These are phyloP conservation scores for Cercophora newfieldiana DNA, from an alignment of 495 filamentous ascomycete genomes.

Conservation along the genomic window DNA sequence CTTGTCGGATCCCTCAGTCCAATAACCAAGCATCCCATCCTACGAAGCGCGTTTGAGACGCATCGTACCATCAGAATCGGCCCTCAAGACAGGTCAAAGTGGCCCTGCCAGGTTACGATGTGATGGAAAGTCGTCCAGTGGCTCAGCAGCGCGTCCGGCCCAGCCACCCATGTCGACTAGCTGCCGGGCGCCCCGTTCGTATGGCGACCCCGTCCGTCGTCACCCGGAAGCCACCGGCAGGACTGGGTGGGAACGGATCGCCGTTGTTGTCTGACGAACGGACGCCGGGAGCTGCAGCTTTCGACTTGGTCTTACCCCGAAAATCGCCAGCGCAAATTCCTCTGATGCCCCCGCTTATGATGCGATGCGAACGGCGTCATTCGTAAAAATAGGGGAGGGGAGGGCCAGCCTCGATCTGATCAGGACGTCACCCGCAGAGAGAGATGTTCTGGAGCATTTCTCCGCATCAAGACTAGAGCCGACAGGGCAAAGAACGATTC, in stretches of 20 bases:
- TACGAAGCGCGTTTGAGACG: neutral
- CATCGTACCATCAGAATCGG: too few relatives aligned
- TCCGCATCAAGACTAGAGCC: constrained; percentile 23
- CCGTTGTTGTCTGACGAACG: neutral
- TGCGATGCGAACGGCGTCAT: neutral
- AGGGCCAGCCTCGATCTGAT: constrained; percentile 10
- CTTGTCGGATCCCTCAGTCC: neutral
- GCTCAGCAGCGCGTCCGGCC: neutral
- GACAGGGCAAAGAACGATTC: constrained; percentile 16
- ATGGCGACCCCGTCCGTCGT: neutral
- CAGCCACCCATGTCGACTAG: neutral
- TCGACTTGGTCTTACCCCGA: neutral
- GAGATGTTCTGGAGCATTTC: constrained; percentile 23
- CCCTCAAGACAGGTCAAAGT: neutral
- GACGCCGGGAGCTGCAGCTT: neutral
- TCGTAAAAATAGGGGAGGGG: neutral
- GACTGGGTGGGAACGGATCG: neutral
- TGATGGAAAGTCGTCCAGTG: neutral
- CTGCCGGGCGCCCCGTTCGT: neutral
- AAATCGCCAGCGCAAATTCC: neutral
- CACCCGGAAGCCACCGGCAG: neutral
- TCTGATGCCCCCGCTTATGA: neutral
- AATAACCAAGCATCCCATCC: too few relatives aligned
- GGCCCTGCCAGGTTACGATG: too few relatives aligned
- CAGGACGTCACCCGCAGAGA: constrained; percentile 20